Base-by-base conservation (phyloP, 805 yeast genomes). In the Candida pseudofarinosa region DNA sequence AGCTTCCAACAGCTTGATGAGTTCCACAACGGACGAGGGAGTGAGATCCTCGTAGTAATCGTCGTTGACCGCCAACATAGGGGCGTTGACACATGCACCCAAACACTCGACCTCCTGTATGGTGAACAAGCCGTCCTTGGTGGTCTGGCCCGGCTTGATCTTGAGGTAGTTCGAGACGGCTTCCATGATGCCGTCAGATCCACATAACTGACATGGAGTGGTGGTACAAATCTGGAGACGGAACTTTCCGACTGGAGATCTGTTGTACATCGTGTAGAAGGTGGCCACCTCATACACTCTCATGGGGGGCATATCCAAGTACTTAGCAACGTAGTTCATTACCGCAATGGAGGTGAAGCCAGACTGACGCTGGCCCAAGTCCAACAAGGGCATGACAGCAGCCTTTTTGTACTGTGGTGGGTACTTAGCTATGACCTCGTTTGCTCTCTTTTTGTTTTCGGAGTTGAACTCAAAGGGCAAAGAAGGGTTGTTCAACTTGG, bases 231-330 rank as follows among this genome's bases (percentile, higher is more conserved):
- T 83, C 63, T 87, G 95, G 42, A 87, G 67, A 60, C 85, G 85
- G 62, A 77, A 85, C 59, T 86, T 85, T 46, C 95, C 95, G 77
- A 88, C 81, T 39, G 95, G 95, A 50, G 77, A 73, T 63, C 93
- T 79, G 69, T 85, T 85, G 71, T 82, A 87, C 96, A 87, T 88
- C 53, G 96, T 87, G 69, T 87, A 87, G 70, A 87, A 87, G 34
- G 95, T 85, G 26, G 96, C 96, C 50, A 87, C 96, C 63, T 87
- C 95, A 64, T 87, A 87, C 23, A 87, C 96, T 68, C 96, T 79
- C 96, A 87, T 87, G 46, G 95, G 95, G 23, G 96, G 96, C 82
- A 88, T 84, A 56, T 85, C 91, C 55, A 86, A 74, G 58, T 83
- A 56, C 63, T 83, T 80, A 41, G 95, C 96, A 39, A 87, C 95